Evolutionary conservation across 306 rosid species (phyloP), one percentile per base, ranked within the genome.

Genomic region (Malus orientalis): DNA sequence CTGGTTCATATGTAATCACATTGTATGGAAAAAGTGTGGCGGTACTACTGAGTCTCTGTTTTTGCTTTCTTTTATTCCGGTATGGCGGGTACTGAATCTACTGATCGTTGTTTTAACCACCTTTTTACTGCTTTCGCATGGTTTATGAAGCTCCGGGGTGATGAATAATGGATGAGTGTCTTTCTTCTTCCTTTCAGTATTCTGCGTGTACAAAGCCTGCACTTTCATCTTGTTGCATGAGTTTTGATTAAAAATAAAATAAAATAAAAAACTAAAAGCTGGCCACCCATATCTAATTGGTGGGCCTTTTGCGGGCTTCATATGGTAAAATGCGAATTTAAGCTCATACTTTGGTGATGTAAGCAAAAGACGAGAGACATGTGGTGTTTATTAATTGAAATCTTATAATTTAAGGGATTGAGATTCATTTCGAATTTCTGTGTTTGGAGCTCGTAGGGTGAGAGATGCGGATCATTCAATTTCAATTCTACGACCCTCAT

Each of bases 111-210:
- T 74, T 70, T 55, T 10, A 62, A 27, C 67, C 51, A 11, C 58
- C 32, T 59, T 57, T 81, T 29, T 61, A 76, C 59, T 32, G 64
- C 75, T 4, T 57, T 45, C 49, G 18, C 40, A 54, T 76, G 42
- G 42, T 62, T 58, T 75, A 62, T 63, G 55, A 15, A 40, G 22
- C 40, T 22, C 40, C 6, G 18, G 57, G 68, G 23, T 59, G 69
- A 59, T 59, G 77, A 60, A 73, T 73, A 73, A 73, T 42, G 68
- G 58, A 73, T 73, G 76, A 38, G 15, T 40, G 19, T 63, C 42
- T 49, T 32, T 75, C 12, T 51, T 49, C 8, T 66, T 75, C 73
- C 23, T 18, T 65, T 5, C 36, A 49, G 23, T 10, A 20, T 27
- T 13, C 3, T 14, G 18, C 16, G 6, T 2, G 0, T 12, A 14